Evolutionary conservation across 2,329 filamentous ascomycete genomes (phyloP), one percentile per base, ranked within the genome.

Genomic region (Trichoderma atrobrunneum): DNA sequence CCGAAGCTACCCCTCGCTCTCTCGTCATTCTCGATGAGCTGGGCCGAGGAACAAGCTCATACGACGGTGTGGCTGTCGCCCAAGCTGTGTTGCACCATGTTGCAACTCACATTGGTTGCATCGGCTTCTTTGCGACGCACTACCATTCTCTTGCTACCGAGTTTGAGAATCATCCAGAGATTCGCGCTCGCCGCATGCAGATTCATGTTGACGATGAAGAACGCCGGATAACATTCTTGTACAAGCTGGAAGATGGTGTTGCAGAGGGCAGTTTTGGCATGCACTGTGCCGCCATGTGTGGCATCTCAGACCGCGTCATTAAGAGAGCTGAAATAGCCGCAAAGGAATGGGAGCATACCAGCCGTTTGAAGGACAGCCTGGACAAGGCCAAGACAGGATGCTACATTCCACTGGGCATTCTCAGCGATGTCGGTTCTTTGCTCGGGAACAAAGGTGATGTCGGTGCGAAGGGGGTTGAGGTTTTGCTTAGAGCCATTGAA

Each of bases 281-380:
- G 96, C 96, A 99, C 81, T 99, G 96, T 79, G 96, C 96, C 1
- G 92, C 94, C 73, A 99, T 99, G 96, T 99, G 96, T 77, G 96
- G 96, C 1, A 98, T 99, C 74, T 90, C 94, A 0, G 85, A 86
- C 59, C 91, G 91, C 70, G 90, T 99, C 18, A 94, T 99, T 74
- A 91, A 95, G 78, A 85, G 92, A 26, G 96, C 96, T 0, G 96
- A 99, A 81, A 89, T 91, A 26, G 96, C 96, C 7, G 96, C 96
- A 1, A 90, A 87, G 76, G 93, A 94, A 78, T 98, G 96, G 94
- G 96, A 99, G 83, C 94, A 98, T 81, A 98, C 96, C 0, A 95
- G 93, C 76, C 87, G 94, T 24, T 86, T 98, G 74, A 96, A 94
- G 81, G 94, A 97, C 81, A 95, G 92, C 72, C 84, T 98, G 73